Evolutionary conservation across 1,284 basidiomycete species (phyloP).

Genomic region (Trametes versicolor): DNA sequence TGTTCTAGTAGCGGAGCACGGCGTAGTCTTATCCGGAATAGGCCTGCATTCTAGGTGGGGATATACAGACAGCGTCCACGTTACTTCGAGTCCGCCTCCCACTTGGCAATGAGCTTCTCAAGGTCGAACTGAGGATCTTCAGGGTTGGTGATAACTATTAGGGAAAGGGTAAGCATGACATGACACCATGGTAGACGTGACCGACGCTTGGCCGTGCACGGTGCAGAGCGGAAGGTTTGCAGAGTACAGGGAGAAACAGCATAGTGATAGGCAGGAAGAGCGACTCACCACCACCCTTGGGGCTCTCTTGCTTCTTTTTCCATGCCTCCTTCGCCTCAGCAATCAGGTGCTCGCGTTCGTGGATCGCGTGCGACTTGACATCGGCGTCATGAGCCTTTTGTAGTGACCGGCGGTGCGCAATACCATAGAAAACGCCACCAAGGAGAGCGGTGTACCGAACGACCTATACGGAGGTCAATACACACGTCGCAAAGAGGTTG

Average conservation of each 20-base stretch:
- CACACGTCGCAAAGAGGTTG: neutral
- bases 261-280: neutral
- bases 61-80: conserved; percentile 28
- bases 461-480: conserved; percentile 66
- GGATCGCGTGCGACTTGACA: conserved; percentile 72
- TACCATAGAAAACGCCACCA: conserved; percentile 91
- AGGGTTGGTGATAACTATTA: conserved; percentile 87
- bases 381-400: conserved; percentile 84
- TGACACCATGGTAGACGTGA: neutral
- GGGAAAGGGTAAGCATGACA: neutral
- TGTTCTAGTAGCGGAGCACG: conserved; percentile 11
- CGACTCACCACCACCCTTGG: conserved; percentile 62
- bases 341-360: conserved; percentile 83
- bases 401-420: conserved; percentile 91
- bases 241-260: neutral
- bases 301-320: conserved; percentile 75
- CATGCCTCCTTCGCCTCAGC: conserved; percentile 92
- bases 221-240: neutral
- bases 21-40: conserved; percentile 13
- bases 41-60: conserved; percentile 33
- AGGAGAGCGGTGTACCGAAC: conserved; percentile 95
- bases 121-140: conserved; percentile 97
- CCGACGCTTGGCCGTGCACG: neutral
- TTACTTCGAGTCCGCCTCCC: conserved; percentile 71
- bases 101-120: conserved; percentile 88